phyloP scores from a whole-genome alignment of 495 filamentous ascomycete species.

The Annulohypoxylon moriforme region DNA sequence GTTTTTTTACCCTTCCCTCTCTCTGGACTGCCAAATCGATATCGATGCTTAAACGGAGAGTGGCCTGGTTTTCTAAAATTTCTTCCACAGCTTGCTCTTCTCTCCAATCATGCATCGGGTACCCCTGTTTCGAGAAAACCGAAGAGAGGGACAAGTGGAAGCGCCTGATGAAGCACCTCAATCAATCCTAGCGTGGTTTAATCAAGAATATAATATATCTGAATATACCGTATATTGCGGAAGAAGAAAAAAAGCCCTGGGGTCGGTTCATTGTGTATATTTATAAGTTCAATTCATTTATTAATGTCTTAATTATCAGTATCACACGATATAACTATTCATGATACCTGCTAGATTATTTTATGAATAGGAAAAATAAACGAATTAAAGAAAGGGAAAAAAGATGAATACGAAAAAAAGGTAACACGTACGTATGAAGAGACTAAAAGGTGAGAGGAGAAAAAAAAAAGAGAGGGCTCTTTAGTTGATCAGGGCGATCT shows the following conservation, averaged over 20 bases:
- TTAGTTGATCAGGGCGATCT: slow-evolving; percentile 39
- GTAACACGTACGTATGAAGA: background rate
- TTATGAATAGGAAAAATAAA: background rate
- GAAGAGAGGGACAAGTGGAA: slow-evolving; percentile 34
- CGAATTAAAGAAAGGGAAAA: background rate
- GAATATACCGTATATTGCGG: slow-evolving; percentile 29
- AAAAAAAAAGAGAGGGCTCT: slow-evolving; percentile 19
- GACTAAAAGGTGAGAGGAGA: slow-evolving; percentile 7
- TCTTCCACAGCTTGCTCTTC: slow-evolving; percentile 20
- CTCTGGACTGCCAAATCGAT: slow-evolving; percentile 25
- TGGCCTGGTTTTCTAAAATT: slow-evolving; percentile 21
- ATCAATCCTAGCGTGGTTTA: slow-evolving; percentile 31
- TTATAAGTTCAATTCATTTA: slow-evolving; percentile 10
- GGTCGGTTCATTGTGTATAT: background rate
- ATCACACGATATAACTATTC: background rate
- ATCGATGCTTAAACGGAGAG: slow-evolving; percentile 17
- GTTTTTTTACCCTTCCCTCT: background rate
- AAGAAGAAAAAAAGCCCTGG: background rate
- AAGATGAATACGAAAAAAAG: background rate
- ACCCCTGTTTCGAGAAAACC: slow-evolving; percentile 37
- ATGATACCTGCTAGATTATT: background rate
- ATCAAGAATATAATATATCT: slow-evolving; percentile 37
- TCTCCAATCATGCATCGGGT: slow-evolving; percentile 33
- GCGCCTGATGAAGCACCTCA: slow-evolving; percentile 40
- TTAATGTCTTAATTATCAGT: slow-evolving; percentile 5